Evolutionary conservation across 192 early-diverging fungal species (phyloP).

Genomic region (Entrophospora sp.): DNA sequence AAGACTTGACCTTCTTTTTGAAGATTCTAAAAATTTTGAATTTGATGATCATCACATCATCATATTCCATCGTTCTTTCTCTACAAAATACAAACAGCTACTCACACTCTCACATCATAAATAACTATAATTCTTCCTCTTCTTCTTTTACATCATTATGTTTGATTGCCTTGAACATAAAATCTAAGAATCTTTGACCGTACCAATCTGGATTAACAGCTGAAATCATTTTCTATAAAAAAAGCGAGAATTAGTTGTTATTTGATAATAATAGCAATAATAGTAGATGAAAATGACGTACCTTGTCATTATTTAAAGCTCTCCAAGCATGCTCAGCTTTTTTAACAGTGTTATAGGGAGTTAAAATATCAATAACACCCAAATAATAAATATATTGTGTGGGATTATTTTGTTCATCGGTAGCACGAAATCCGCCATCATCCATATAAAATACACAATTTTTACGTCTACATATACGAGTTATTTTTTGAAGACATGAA

Average conservation of each 20-base stretch:
- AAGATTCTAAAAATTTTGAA: too few species aligned
- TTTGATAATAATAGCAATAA: background rate
- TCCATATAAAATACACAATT: conserved; percentile 86
- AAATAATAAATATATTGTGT: conserved; percentile 81
- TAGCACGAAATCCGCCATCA: conserved; percentile 78
- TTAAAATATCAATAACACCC: conserved; percentile 97
- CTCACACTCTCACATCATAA: too few species aligned
- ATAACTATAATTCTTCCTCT: too few species aligned
- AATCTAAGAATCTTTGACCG: conserved; percentile 81
- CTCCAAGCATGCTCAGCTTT: conserved; percentile 87
- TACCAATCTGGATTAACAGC: conserved; percentile 82
- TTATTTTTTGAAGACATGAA: background rate
- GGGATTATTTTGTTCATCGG: conserved; percentile 61
- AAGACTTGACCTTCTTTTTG: too few species aligned
- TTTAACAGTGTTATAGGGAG: conserved; percentile 84
- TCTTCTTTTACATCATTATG: conserved; percentile 10
- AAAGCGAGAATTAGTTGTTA: background rate
- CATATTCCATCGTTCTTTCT: too few species aligned
- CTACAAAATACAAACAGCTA: too few species aligned
- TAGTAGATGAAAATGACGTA: conserved; percentile 13
- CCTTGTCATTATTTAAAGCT: conserved; percentile 67
- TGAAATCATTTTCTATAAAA: conserved; percentile 57
- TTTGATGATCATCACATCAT: too few species aligned
- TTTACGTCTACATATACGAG: conserved; percentile 42
- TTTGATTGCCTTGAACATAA: conserved; percentile 46